Evolutionary conservation across 352 stramenopile genomes (phyloP).

Genomic region (Globisporangium takayamanum): DNA sequence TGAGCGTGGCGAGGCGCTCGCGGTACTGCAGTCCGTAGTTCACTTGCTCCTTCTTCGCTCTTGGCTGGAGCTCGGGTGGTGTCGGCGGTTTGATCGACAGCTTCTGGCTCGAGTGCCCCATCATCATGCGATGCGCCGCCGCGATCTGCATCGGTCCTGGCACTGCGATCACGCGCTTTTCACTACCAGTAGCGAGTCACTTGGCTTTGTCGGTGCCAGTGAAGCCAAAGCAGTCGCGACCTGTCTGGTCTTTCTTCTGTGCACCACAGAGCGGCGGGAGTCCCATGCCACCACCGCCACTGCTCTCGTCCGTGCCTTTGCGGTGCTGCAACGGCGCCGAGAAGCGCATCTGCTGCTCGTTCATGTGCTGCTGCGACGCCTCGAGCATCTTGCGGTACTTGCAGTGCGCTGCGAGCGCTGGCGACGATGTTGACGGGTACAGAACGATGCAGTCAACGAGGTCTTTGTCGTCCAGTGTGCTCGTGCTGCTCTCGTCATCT

Average conservation of each 20-base stretch:
- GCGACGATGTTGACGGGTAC: slow-evolving; percentile 40
- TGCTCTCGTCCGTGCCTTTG: slow-evolving; percentile 15
- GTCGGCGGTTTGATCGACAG: slow-evolving; percentile 69
- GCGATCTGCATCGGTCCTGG: slow-evolving; percentile 67
- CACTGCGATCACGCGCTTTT: slow-evolving; percentile 60
- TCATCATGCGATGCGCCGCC: slow-evolving; percentile 74
- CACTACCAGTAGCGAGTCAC: slow-evolving; percentile 27
- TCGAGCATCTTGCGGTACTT: slow-evolving; percentile 80
- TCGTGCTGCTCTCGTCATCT: background rate
- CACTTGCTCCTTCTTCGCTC: slow-evolving; percentile 38
- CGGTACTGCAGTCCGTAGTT: slow-evolving; percentile 78
- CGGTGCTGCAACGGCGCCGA: slow-evolving; percentile 72
- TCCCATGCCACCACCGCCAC: slow-evolving; percentile 21
- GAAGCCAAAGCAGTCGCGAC: slow-evolving; percentile 77
- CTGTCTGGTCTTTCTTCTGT: slow-evolving; percentile 32
- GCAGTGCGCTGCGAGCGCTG: slow-evolving; percentile 22
- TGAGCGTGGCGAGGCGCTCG: slow-evolving; percentile 61
- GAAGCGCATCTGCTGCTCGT: slow-evolving; percentile 79
- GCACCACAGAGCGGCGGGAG: slow-evolving; percentile 54
- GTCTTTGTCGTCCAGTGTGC: slow-evolving; percentile 16
- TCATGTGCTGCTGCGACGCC: slow-evolving; percentile 70
- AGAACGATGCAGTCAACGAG: slow-evolving; percentile 66
- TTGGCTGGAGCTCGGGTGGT: slow-evolving; percentile 41
- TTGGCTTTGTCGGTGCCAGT: slow-evolving; percentile 71
- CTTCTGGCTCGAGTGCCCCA: slow-evolving; percentile 81